A percentile compares a stretch with the other conserved stretches of the same genome.
Evolutionary conservation across 306 rosid genomes (phyloP).

Genomic region (Cicer bijugum): DNA sequence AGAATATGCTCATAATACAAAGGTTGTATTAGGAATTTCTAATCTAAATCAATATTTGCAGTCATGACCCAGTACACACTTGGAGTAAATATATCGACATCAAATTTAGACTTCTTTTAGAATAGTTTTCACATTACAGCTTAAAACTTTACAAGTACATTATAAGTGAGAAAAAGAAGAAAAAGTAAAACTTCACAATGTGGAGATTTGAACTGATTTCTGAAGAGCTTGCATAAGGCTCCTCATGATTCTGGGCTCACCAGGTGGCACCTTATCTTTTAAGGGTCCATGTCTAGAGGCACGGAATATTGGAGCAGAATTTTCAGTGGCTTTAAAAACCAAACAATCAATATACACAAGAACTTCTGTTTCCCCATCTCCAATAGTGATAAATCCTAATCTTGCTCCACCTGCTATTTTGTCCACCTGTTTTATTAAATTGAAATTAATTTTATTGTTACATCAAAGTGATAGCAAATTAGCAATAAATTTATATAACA

Average conservation of each 20-base stretch:
- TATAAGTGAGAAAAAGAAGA: neutral
- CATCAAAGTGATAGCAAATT: neutral
- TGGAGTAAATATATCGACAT: conserved; percentile 20
- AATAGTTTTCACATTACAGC: neutral
- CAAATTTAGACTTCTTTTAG: conserved; percentile 29
- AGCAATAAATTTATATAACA: neutral
- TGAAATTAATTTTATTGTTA: neutral
- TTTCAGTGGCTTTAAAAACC: conserved; percentile 63
- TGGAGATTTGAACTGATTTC: conserved; percentile 79
- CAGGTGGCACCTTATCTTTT: conserved; percentile 75
- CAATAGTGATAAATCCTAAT: conserved; percentile 79
- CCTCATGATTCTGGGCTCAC: conserved; percentile 94
- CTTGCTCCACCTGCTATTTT: conserved; percentile 86
- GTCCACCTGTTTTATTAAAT: conserved; percentile 69
- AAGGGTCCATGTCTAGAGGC: conserved; percentile 79
- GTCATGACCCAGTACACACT: neutral
- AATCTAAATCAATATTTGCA: neutral
- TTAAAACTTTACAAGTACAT: conserved; percentile 10
- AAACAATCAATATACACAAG: conserved; percentile 84
- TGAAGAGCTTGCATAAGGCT: conserved; percentile 81
- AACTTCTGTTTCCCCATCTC: conserved; percentile 80
- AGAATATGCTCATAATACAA: neutral
- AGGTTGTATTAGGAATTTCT: neutral
- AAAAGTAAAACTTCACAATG: conserved; percentile 46
- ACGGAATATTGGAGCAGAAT: conserved; percentile 73